Base-by-base conservation (phyloP, 306 rosid species). In the Herpetospermum pedunculosum region DNA sequence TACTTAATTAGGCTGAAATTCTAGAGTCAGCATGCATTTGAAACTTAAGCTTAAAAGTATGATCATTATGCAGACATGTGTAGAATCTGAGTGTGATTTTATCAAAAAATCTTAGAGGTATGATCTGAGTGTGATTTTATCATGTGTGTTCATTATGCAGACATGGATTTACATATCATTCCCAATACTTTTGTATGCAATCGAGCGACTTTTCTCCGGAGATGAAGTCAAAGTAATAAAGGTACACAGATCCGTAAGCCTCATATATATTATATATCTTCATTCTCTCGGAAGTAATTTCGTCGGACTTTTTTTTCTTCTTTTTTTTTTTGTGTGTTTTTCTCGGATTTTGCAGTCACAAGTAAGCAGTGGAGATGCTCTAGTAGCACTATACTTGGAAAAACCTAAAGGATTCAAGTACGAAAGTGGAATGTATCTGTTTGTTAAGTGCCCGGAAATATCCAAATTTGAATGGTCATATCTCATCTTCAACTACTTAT, bases 91-190 rank as follows among this genome's bases (percentile, higher is more conserved):
- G n/a, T n/a, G n/a, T n/a, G n/a, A n/a, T n/a, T n/a, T n/a, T n/a
- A n/a, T n/a, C n/a, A n/a, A n/a, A n/a, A n/a, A n/a, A n/a, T n/a
- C n/a, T n/a, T n/a, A n/a, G n/a, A n/a, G n/a, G n/a, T n/a, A n/a
- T 13, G 50, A 15, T 65, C 72, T 80, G 16, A 6, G 23, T 21
- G 6, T 55, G 13, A 2, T 21, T 8, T 28, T 55, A 21, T 21
- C 63, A 58, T n/a, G n/a, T n/a, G n/a, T n/a, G n/a, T n/a, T n/a
- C n/a, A n/a, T n/a, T n/a, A 28, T 81, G 74, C 92, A 88, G 92
- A 88, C 92, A 44, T 88, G 92, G 92, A 86, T 84, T 90, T 88
- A 88, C 80, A 76, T 88, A 13, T 74, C 48, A 38, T 55, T 81
- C 70, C 92, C 92, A 29, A 13, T 86, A 47, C 15, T 50, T 18